Evolutionary conservation across 2,329 filamentous ascomycete species (phyloP), one percentile per base, ranked within the genome.

Genomic region (Aspergillus persii): DNA sequence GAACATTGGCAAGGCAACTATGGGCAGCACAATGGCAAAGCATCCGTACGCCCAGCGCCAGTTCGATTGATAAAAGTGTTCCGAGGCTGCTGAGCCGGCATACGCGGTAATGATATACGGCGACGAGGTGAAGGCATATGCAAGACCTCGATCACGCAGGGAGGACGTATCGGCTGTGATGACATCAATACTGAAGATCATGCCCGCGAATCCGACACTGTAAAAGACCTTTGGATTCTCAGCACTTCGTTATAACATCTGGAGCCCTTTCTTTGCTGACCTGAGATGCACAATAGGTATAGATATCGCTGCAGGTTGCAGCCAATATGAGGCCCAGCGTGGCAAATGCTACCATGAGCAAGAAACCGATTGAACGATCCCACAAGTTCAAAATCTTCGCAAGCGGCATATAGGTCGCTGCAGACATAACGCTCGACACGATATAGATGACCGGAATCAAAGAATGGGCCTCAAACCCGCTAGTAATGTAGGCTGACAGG

Each of bases 311-410:
- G 71, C 84, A 87, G 1, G 77, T 78, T 5, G 88, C 88, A 74
- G 87, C 86, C 74, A 90, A 79, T 62, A 87, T 77, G 50, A 88
- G 73, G 18, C 81, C 81, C 0, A 81, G 55, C 0, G 79, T 78
- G 64, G 78, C 78, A 56, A 81, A 69, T 8, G 73, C 56, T 0
- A 83, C 68, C 72, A 83, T 83, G 44, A 84, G 41, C 2, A 80
- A 59, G 63, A 86, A 82, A 11, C 84, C 86, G 65, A 86, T 80
- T 1, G 84, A 80, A 33, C 86, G 83, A 29, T 85, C 86, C 81
- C 83, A 88, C 36, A 86, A 75, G 71, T 89, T 83, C 58, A 89
- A 75, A 23, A 87, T 76, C 70, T 88, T 88, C 56, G 86, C 85
- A 23, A 86, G 76, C 1, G 85, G 83, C 15, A 89, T 78, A 68